phyloP scores from a whole-genome alignment of 495 filamentous ascomycete species.

The Penicillium argentinense region DNA sequence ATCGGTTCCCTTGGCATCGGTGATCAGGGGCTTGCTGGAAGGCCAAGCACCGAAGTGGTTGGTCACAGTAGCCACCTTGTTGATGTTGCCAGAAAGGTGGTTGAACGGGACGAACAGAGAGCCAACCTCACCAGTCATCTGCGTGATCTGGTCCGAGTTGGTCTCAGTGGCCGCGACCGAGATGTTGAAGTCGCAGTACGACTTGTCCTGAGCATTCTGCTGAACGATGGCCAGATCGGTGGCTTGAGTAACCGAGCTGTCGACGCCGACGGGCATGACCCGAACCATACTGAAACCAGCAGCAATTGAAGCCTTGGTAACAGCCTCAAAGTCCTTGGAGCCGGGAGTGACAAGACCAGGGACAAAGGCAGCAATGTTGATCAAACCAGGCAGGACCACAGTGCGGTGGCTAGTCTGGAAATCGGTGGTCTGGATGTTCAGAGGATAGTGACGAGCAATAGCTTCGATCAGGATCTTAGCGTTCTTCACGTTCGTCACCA shows the following conservation, averaged over 20 bases:
- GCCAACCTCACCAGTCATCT: constrained; percentile 72
- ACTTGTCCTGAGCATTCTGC: constrained; percentile 64
- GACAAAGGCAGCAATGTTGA: constrained; percentile 80
- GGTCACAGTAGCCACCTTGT: constrained; percentile 79
- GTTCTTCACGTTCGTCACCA: constrained; percentile 99
- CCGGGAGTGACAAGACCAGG: constrained; percentile 65
- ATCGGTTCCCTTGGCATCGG: constrained; percentile 81
- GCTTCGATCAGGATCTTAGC: constrained; percentile 96
- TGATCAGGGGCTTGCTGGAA: constrained; percentile 77
- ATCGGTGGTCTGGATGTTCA: constrained; percentile 78
- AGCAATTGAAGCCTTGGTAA: constrained; percentile 73
- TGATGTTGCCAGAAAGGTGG: constrained; percentile 81
- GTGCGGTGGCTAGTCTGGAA: constrained; percentile 86
- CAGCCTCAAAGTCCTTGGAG: constrained; percentile 66
- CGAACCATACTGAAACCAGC: constrained; percentile 84
- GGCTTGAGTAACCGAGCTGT: constrained; percentile 71
- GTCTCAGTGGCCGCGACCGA: constrained; percentile 76
- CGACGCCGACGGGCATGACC: constrained; percentile 74
- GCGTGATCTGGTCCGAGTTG: constrained; percentile 73
- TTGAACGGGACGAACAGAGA: constrained; percentile 89
- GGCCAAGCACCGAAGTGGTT: constrained; percentile 83
- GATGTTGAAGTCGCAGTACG: constrained; percentile 82
- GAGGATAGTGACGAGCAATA: constrained; percentile 79
- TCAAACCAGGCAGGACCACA: constrained; percentile 70
- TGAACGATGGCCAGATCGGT: constrained; percentile 73